phyloP scores from a whole-genome alignment of 2,329 filamentous ascomycete genomes.

The Beauveria scarabaeidicola region DNA sequence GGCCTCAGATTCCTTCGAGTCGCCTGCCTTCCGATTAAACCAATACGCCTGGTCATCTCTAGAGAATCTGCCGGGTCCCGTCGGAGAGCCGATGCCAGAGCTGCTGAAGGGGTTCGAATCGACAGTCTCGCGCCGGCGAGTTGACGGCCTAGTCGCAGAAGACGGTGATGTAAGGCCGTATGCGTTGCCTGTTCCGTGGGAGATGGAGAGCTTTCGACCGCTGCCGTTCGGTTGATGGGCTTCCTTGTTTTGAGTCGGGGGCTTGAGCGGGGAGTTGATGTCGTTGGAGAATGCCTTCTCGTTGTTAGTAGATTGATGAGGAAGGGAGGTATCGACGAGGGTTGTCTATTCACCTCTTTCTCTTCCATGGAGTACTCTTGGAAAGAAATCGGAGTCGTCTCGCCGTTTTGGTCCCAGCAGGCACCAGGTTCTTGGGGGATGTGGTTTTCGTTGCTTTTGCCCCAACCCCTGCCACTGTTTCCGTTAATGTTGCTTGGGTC shows the following conservation, averaged over 20 bases:
- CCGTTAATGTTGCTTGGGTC: slow-evolving; percentile 66
- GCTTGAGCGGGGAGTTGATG: slow-evolving; percentile 90
- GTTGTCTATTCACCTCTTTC: slow-evolving; percentile 41
- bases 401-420: slow-evolving; percentile 76
- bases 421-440: slow-evolving; percentile 74
- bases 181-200: slow-evolving; percentile 54
- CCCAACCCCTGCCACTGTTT: slow-evolving; percentile 58
- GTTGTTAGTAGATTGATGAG: not conserved
- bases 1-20: slow-evolving; percentile 43
- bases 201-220: slow-evolving; percentile 75
- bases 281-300: slow-evolving; percentile 68
- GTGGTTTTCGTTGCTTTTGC: slow-evolving; percentile 66
- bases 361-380: slow-evolving; percentile 59
- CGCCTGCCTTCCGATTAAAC: slow-evolving; percentile 45
- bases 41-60: slow-evolving; percentile 56
- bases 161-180: slow-evolving; percentile 69
- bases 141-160: slow-evolving; percentile 59
- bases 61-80: slow-evolving; percentile 47
- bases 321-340: not conserved
- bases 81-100: slow-evolving; percentile 51
- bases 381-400: slow-evolving; percentile 62
- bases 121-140: slow-evolving; percentile 72
- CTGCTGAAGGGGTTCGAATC: slow-evolving; percentile 57
- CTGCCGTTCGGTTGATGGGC: slow-evolving; percentile 51
- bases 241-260: slow-evolving; percentile 65